Percentiles rank a stretch among this genome's conserved stretches.
phyloP scores from a whole-genome alignment of 139 green algal genomes.

The Chlamydomonas applanata region DNA sequence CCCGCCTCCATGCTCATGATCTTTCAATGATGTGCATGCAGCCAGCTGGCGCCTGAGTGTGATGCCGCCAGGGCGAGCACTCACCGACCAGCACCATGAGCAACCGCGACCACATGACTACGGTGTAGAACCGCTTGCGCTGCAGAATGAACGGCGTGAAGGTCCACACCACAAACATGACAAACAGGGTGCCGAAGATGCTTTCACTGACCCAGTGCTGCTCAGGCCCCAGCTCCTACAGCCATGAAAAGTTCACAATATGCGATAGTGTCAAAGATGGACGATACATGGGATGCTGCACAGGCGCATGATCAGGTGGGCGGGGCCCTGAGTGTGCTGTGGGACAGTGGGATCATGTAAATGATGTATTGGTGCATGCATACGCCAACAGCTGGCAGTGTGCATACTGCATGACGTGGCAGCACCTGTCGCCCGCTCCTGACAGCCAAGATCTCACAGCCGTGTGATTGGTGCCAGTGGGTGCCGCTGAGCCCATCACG shows the following conservation, averaged over 20 bases:
- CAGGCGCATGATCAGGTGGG: neutral
- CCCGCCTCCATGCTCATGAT: too few species aligned
- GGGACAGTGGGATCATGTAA: too few species aligned
- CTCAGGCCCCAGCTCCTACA: conserved; percentile 67
- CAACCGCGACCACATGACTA: conserved; percentile 72
- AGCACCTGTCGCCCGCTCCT: neutral
- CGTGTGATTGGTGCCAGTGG: neutral
- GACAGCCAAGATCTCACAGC: neutral
- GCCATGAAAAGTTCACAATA: too few species aligned
- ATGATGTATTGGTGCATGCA: conserved; percentile 1
- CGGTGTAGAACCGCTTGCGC: conserved; percentile 88
- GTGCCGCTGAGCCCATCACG: neutral
- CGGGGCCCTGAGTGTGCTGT: too few species aligned
- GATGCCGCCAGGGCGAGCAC: neutral
- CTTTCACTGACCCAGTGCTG: conserved; percentile 83
- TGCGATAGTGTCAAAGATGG: neutral
- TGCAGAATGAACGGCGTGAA: conserved; percentile 82
- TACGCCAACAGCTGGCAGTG: neutral
- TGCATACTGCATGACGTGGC: conserved; percentile 6
- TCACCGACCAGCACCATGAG: conserved; percentile 68
- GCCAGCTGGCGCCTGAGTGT: too few species aligned
- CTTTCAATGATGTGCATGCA: neutral
- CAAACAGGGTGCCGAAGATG: conserved; percentile 75
- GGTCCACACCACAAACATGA: conserved; percentile 77
- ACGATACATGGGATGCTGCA: neutral